Conservation (phyloP, 1,284 basidiomycete genomes). For the Austroboletus niveus region DNA sequence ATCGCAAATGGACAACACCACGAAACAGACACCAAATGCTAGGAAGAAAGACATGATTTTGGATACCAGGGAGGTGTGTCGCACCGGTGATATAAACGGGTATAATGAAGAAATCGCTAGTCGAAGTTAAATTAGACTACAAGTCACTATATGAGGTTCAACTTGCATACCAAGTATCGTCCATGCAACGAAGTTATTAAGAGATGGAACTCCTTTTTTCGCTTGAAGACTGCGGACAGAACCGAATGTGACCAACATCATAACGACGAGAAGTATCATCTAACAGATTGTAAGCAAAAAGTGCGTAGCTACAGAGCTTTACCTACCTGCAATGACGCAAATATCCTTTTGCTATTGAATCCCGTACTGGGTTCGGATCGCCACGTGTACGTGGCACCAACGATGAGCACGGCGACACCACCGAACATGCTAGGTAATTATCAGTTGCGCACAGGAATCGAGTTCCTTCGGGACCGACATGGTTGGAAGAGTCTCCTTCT, state of each 20-base stretch:
- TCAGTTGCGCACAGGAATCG: slow-evolving; percentile 10
- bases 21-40: slow-evolving; percentile 75
- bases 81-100: slow-evolving; percentile 45
- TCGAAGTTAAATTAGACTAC: slow-evolving; percentile 29
- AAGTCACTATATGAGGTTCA: background rate
- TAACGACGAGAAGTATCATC: slow-evolving; percentile 43
- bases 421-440: slow-evolving; percentile 27
- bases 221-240: slow-evolving; percentile 62
- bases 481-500: slow-evolving; percentile 58
- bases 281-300: slow-evolving; percentile 9
- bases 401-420: slow-evolving; percentile 25
- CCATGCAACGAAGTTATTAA: slow-evolving; percentile 72
- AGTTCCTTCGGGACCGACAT: slow-evolving; percentile 48
- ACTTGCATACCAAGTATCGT: slow-evolving; percentile 49
- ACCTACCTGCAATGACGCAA: slow-evolving; percentile 40
- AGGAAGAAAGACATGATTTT: slow-evolving; percentile 64
- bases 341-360: background rate
- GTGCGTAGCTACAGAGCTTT: too few relatives aligned
- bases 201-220: slow-evolving; percentile 65
- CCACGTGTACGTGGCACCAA: slow-evolving; percentile 20
- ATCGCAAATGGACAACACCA: slow-evolving; percentile 79
- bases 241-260: slow-evolving; percentile 52
- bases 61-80: slow-evolving; percentile 40
- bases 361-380: background rate
- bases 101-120: slow-evolving; percentile 48